Evolutionary conservation across 257 asterid species (phyloP), one percentile per base, ranked within the genome.

Genomic region (Rhazya stricta): DNA sequence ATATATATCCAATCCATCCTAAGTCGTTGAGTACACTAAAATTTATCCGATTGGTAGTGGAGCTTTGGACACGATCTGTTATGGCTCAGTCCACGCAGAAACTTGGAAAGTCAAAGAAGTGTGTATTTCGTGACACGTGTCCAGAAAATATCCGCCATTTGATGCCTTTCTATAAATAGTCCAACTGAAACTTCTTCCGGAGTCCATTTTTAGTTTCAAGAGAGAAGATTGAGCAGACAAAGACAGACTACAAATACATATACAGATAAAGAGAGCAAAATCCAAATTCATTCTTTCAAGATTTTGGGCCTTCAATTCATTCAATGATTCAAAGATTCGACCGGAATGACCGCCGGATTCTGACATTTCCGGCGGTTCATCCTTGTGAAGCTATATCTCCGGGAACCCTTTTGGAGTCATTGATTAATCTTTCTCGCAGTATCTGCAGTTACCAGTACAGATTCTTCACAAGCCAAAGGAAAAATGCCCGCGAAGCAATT

Each of bases 311-410:
- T 3, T 5, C 2, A 9, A 45, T 57, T 45, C 27, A 16, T 32
- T 73, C 79, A 30, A 90, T 90, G 96, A 83, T 85, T 30, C 82
- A 80, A 16, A 78, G 71, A 37, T 70, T 71, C 46, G 86, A 85
- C 6, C 82, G 78, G 53, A 71, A 54, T 75, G 81, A 77, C 72
- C 96, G 97, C 85, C 96, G 94, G 94, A 74, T 87, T 27, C 79
- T 91, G 41, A 83, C 77, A 10, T 88, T 83, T 45, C 94, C 96
- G 83, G 94, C 91, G 65, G 91, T 89, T 7, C 89, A 80, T 60
- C 96, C 97, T 19, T 88, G 94, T 72, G 90, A 84, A 25, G 82
- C 78, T 58, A 85, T 89, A 45, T 84, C 92, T 69, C 88, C 90
- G 73, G 83, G 77, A 48, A 89, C 85, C 43, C 94, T 91, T 6